Base-by-base conservation (phyloP, 1,284 basidiomycete species). In the Pascua guehoae region DNA sequence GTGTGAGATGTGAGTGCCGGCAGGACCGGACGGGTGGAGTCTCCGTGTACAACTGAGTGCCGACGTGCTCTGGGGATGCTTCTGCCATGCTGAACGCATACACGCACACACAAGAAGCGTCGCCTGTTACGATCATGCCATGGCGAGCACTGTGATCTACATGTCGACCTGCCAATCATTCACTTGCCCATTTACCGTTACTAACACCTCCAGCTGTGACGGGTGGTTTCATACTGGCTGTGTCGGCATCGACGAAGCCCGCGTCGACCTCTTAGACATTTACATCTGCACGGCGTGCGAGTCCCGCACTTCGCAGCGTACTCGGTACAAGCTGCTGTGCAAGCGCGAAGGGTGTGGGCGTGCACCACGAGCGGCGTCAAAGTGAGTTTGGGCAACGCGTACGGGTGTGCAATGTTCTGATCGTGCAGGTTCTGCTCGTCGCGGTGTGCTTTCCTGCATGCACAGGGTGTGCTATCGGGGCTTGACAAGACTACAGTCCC, bases 181-280 rank as follows among this genome's bases (percentile, higher is more conserved):
- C 24, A 32, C 7, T 32, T 3, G 24, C 24, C 24, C 24, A 32
- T 7, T 32, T 32, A 3, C 24, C 24, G 24, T 32, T 50, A 41
- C 43, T 53, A 41, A 52, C 24, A 32, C 24, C 52, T 14, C 1
- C 47, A 73, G 72, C 37, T 77, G 75, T 56, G 70, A 75, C 44
- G 66, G 70, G 49, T 77, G 75, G 75, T 77, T 68, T 46, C 74
- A 76, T 54, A 66, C 74, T 0, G 41, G 36, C 32, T 77, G 75
- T 53, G 62, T 74, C 12, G 68, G 64, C 2, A 46, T 77, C 36
- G 51, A 59, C 24, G 69, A 71, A 42, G 62, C 69, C 5, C 64
- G 70, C 50, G 59, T 74, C 15, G 68, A 70, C 16, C 53, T 68
- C 45, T 46, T 77, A 11, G 74, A 74, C 58, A 63, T 65, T 12